phyloP scores from a whole-genome alignment of 176 grass and related monocot species.

The Zoysia japonica region DNA sequence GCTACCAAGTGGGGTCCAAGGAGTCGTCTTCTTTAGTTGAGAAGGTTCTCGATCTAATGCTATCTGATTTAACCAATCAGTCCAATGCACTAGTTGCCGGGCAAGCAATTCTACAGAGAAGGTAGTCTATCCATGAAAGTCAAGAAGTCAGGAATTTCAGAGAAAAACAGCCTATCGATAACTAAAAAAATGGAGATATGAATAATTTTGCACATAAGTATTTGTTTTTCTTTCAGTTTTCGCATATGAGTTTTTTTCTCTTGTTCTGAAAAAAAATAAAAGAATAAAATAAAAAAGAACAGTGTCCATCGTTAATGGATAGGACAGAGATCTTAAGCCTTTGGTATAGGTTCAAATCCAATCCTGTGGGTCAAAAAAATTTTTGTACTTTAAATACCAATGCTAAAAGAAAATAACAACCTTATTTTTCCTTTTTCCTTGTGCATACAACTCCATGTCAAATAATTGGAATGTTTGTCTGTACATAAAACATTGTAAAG shows the following conservation, averaged over 20 bases:
- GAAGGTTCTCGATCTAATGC: background rate
- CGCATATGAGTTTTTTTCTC: too few relatives aligned
- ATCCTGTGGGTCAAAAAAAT: too few relatives aligned
- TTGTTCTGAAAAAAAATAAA: too few relatives aligned
- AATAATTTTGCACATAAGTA: background rate
- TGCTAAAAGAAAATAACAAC: background rate
- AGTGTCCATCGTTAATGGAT: too few relatives aligned
- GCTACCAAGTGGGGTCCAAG: background rate
- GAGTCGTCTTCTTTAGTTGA: background rate
- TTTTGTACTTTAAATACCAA: too few relatives aligned
- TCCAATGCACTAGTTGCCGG: background rate
- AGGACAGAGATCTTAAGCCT: too few relatives aligned
- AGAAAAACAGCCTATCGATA: background rate
- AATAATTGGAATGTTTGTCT: background rate
- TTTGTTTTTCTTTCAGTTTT: too few relatives aligned
- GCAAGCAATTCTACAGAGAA: background rate
- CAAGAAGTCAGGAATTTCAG: background rate
- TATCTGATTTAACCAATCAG: background rate
- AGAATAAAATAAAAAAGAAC: too few relatives aligned
- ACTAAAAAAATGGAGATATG: background rate
- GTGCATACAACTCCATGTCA: slow-evolving; percentile 5
- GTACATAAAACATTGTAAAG: slow-evolving; percentile 3
- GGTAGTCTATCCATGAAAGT: background rate
- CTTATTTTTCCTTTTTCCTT: slow-evolving; percentile 12
- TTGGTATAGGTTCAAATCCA: too few relatives aligned